Conservation (phyloP, 805 yeast genomes). For the Wickerhamiella allomyrinae region DNA sequence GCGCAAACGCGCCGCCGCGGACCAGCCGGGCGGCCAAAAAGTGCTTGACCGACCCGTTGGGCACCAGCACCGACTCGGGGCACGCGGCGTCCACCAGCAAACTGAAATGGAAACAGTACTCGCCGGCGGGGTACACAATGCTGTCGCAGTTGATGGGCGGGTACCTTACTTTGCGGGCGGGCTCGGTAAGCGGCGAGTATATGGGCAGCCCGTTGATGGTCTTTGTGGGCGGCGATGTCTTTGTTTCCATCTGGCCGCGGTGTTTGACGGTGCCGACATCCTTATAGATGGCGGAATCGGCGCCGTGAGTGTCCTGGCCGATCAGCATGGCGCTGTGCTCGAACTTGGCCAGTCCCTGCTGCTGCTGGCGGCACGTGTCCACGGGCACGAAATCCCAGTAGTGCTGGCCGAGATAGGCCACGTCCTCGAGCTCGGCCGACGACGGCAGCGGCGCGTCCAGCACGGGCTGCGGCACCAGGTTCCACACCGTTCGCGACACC, state of each 20-base stretch:
- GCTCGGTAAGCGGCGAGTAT: constrained; percentile 12
- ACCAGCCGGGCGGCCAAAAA: constrained; percentile 44
- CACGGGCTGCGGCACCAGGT: constrained; percentile 39
- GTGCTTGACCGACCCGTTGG: constrained; percentile 61
- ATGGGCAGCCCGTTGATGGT: constrained; percentile 13
- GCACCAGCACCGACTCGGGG: constrained; percentile 57
- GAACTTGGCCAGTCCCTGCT: constrained; percentile 12
- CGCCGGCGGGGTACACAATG: constrained; percentile 51
- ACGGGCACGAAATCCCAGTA: constrained; percentile 25
- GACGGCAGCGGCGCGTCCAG: constrained; percentile 18
- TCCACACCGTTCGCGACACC: constrained; percentile 71
- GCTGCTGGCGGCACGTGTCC: background rate
- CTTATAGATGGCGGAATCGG: constrained; percentile 20
- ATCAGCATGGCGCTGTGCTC: constrained; percentile 19
- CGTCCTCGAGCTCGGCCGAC: constrained; percentile 22
- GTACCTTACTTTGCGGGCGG: constrained; percentile 15
- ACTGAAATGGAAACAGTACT: constrained; percentile 71
- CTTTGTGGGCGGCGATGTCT: constrained; percentile 5
- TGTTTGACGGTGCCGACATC: constrained; percentile 7
- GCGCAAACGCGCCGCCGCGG: constrained; percentile 62
- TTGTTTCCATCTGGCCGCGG: constrained; percentile 7
- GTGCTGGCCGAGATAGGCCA: constrained; percentile 21
- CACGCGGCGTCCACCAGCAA: constrained; percentile 61
- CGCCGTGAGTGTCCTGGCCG: constrained; percentile 23
- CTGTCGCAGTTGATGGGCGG: constrained; percentile 13